A percentile compares a stretch with the other conserved stretches of the same genome.
These are phyloP conservation scores for Amanita exitialis DNA, from an alignment of 768 basidiomycete genomes.

Conservation along the genomic window DNA sequence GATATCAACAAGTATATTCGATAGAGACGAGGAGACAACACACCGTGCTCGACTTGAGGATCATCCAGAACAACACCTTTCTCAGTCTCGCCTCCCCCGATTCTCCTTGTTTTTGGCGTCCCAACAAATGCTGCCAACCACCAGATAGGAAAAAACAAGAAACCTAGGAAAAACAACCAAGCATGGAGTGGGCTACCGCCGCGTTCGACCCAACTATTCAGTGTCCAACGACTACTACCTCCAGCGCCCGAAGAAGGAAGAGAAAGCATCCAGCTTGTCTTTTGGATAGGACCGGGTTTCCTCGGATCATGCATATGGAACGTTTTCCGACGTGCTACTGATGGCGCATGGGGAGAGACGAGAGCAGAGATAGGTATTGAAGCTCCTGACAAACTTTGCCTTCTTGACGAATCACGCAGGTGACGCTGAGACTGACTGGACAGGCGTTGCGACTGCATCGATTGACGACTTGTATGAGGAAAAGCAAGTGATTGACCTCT, in stretches of 20 bases:
- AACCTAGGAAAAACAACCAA: conserved; percentile 74
- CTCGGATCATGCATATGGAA: conserved; percentile 81
- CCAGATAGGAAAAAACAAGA: conserved; percentile 57
- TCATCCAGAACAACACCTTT: conserved; percentile 70
- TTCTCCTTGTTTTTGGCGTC: conserved; percentile 52
- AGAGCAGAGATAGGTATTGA: conserved; percentile 78
- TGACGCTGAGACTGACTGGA: conserved; percentile 15
- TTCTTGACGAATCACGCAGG: conserved; percentile 25
- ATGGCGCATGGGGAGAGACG: conserved; percentile 71
- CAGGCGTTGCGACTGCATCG: conserved; percentile 12
- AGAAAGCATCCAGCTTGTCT: conserved; percentile 54
- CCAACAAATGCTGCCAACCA: conserved; percentile 43
- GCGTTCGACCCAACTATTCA: conserved; percentile 29
- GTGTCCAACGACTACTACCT: conserved; percentile 21
- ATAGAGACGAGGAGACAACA: conserved; percentile 15
- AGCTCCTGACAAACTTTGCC: conserved; percentile 52
- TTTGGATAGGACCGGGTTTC: conserved; percentile 45
- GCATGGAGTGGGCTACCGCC: conserved; percentile 59
- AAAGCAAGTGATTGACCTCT: conserved; percentile 14
- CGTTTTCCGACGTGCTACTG: conserved; percentile 43
- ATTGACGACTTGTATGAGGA: conserved; percentile 15
- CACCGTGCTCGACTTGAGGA: conserved; percentile 72
- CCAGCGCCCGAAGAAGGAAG: conserved; percentile 24
- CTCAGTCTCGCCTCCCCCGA: conserved; percentile 47
- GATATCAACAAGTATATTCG: conserved; percentile 1